Evolutionary conservation across 2,329 filamentous ascomycete species (phyloP), one percentile per base, ranked within the genome.

Genomic region (Ceratocystiopsis sp.): DNA sequence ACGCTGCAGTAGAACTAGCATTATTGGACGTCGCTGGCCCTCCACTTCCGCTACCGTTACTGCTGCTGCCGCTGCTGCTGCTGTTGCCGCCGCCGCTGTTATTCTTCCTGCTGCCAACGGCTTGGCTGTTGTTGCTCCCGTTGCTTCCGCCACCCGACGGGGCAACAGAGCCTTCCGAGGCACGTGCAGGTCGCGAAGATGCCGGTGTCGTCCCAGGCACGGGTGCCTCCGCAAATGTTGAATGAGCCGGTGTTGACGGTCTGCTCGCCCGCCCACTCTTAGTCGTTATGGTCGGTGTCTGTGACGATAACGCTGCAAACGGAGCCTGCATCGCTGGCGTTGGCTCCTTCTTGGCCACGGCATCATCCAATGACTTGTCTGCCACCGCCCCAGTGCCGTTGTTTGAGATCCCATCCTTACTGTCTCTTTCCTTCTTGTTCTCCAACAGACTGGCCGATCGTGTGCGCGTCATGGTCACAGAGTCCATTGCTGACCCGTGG

Each of bases 221-320:
- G 7, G 25, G 25, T 29, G 67, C 63, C 41, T 80, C 75, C 34
- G 73, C 69, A 50, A 79, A 77, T 3, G 66, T 71, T 6, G 69
- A 65, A 41, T 78, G 53, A 3, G 74, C 71, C 14, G 75, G 76
- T 2, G 76, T 80, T 4, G 75, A 79, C 2, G 75, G 75, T 55
- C 80, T 80, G 56, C 75, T 79, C 12, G 75, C 72, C 45, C 75
- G 65, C 3, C 75, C 75, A 48, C 73, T 78, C 59, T 80, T 80
- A 1, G 75, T 78, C 40, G 62, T 65, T 13, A 73, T 64, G 1
- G 66, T 62, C 1, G 34, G 60, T 57, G 34, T 46, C 38, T 41
- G 44, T 29, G 25, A 9, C 25, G 25, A 29, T 8, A 11, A 10
- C 5, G 25, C 25, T 11, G 25, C 25, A 38, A 37, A 15, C 12